Base-by-base conservation (phyloP, 345 rosid genomes). In the Bretschneidera sinensis region DNA sequence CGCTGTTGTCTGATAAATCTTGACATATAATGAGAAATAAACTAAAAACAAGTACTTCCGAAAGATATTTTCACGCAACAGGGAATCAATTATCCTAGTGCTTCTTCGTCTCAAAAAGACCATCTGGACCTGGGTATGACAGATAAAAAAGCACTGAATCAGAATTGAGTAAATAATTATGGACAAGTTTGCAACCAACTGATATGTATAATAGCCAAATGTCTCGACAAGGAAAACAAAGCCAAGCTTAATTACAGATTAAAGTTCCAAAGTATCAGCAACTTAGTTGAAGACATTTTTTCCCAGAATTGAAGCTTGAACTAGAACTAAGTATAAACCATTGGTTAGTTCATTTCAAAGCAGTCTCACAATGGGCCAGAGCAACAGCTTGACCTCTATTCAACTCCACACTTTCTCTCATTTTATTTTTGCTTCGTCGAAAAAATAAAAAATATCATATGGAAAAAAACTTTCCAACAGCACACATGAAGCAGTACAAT, bases 91-190 rank as follows among this genome's bases (percentile, higher is more conserved):
- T 2, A 28, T 52, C 77, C 62, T 78, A 84, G 72, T 84, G 95
- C 71, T 86, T 84, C 76, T 81, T 78, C 21, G 0, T 45, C 74
- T 88, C 94, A 53, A 91, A 86, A 10, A 91, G 82, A 60, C 98
- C 96, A 69, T 91, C 87, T 0, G 98, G 98, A 73, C 98, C 98
- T 91, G 92, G 60, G 54, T 28, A 76, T 18, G 61, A 50, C 50
- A 65, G 45, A 54, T 7, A 15, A 0, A n/a, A n/a, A 21, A 48
- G 19, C 17, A 17, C 11, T 8, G 57, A 47, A 25, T 57, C 47
- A 53, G 56, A 33, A 47, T n/a, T n/a, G n/a, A n/a, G n/a, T n/a
- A n/a, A n/a, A n/a, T n/a, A n/a, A n/a, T n/a, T n/a, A n/a, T n/a
- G n/a, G n/a, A n/a, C n/a, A n/a, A n/a, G n/a, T n/a, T n/a, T n/a